Evolutionary conservation across 2,329 filamentous ascomycete genomes (phyloP).

Genomic region (Dactylellina leptospora): DNA sequence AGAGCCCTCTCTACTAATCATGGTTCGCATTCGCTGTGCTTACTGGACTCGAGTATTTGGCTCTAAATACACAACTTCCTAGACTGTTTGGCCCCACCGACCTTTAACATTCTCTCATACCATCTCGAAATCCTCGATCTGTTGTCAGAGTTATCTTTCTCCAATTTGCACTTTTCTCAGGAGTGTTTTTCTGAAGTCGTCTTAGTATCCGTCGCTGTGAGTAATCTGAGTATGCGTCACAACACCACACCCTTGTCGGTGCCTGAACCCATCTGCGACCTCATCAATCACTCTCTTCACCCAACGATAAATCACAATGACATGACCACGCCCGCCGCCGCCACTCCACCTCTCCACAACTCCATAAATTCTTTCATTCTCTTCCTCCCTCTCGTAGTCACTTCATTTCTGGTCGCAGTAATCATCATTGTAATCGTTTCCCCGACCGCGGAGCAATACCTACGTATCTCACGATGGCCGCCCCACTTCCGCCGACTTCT

Average conservation of each 20-base stretch:
- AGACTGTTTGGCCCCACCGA: too few relatives aligned
- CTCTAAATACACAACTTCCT: too few relatives aligned
- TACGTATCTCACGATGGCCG: conserved; percentile 39
- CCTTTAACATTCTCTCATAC: too few relatives aligned
- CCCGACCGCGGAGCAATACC: conserved; percentile 22
- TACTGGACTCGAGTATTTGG: too few relatives aligned
- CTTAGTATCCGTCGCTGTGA: too few relatives aligned
- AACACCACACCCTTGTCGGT: conserved; percentile 1
- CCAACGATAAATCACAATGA: conserved; percentile 4
- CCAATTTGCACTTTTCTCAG: too few relatives aligned
- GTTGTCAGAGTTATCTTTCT: too few relatives aligned
- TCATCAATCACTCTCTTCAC: neutral
- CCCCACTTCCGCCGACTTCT: conserved; percentile 37
- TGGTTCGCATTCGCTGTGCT: too few relatives aligned
- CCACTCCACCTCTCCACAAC: conserved; percentile 26
- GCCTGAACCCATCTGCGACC: too few relatives aligned
- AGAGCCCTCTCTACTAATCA: too few relatives aligned
- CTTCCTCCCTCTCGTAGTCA: conserved; percentile 3
- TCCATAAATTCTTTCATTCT: conserved; percentile 22
- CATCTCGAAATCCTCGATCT: too few relatives aligned
- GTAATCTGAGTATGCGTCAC: conserved; percentile 1
- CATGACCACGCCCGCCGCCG: conserved; percentile 25
- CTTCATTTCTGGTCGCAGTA: conserved; percentile 21
- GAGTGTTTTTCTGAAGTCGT: too few relatives aligned
- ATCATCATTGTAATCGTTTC: conserved; percentile 22